Percentiles rank a stretch among this genome's conserved stretches.
phyloP scores from a whole-genome alignment of 2,329 filamentous ascomycete genomes.

The Botrytis aclada region DNA sequence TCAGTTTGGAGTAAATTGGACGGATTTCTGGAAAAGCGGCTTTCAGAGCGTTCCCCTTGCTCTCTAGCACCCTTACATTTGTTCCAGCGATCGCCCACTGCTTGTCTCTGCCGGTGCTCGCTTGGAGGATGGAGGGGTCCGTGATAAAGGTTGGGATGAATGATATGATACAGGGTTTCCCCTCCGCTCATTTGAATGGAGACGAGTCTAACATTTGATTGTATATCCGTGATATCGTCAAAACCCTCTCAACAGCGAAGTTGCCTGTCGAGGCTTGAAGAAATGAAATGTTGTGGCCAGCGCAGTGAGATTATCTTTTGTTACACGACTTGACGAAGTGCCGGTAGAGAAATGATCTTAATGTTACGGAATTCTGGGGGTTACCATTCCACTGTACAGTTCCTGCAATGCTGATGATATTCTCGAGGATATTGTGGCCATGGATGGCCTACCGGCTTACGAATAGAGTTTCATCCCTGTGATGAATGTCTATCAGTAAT shows the following conservation, averaged over 20 bases:
- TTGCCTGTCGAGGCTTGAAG: slow-evolving; percentile 15
- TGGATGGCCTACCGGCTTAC: slow-evolving; percentile 3
- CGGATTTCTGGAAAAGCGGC: slow-evolving; percentile 29
- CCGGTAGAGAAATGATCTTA: slow-evolving; percentile 13
- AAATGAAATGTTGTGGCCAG: slow-evolving; percentile 16
- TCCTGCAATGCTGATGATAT: slow-evolving; percentile 18
- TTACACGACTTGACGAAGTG: slow-evolving; percentile 14
- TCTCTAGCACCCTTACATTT: slow-evolving; percentile 23
- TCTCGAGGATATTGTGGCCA: slow-evolving; percentile 4
- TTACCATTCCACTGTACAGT: slow-evolving; percentile 14
- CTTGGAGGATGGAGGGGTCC: slow-evolving; percentile 34
- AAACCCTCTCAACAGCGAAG: slow-evolving; percentile 17
- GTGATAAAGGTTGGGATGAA: slow-evolving; percentile 33
- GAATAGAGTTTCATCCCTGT: slow-evolving; percentile 18
- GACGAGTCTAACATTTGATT: slow-evolving; percentile 11
- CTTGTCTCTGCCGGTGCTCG: slow-evolving; percentile 33
- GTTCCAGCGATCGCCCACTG: slow-evolving; percentile 33
- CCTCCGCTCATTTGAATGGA: slow-evolving; percentile 20
- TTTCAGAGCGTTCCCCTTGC: slow-evolving; percentile 23
- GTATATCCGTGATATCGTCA: slow-evolving; percentile 6
- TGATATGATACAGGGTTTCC: slow-evolving; percentile 34
- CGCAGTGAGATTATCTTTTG: slow-evolving; percentile 18
- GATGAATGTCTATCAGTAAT: slow-evolving; percentile 8
- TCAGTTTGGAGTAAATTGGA: slow-evolving; percentile 31
- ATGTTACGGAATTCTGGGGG: slow-evolving; percentile 14